A percentile compares a stretch with the other conserved stretches of the same genome.
Evolutionary conservation across 805 yeast species (phyloP).

Genomic region (Saccharomycopsis fodiens): DNA sequence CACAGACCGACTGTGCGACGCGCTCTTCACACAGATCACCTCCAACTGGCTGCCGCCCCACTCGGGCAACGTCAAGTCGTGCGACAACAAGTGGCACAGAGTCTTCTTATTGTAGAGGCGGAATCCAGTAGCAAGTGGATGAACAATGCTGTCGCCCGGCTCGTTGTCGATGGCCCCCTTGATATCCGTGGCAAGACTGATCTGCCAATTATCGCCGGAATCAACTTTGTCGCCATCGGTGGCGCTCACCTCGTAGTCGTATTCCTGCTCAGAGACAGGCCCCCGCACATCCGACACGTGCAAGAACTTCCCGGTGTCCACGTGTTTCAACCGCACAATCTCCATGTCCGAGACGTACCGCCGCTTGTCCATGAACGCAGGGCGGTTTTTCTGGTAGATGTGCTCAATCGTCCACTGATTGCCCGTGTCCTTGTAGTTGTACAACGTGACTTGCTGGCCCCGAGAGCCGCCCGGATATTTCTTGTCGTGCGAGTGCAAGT

Average conservation of each 20-base stretch:
- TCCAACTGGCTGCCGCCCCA: conserved; percentile 87
- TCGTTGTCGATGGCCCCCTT: conserved; percentile 29
- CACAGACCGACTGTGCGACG: conserved; percentile 56
- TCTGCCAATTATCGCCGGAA: conserved; percentile 60
- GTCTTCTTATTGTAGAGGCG: conserved; percentile 60
- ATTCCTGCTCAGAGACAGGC: conserved; percentile 86
- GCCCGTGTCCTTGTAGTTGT: conserved; percentile 49
- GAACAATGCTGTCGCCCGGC: conserved; percentile 26
- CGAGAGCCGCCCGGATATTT: conserved; percentile 57
- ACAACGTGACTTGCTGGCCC: conserved; percentile 75
- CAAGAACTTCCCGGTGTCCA: conserved; percentile 55
- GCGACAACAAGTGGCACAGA: conserved; percentile 68
- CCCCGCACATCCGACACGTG: conserved; percentile 65
- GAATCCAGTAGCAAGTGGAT: conserved; percentile 63
- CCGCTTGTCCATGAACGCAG: conserved; percentile 31
- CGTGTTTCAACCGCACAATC: conserved; percentile 62
- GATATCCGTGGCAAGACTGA: conserved; percentile 41
- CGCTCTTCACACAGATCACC: conserved; percentile 75
- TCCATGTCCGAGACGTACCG: conserved; percentile 44
- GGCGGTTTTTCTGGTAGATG: conserved; percentile 28
- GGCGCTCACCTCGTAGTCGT: conserved; percentile 75
- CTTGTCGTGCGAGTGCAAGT: conserved; percentile 69
- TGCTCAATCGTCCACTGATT: conserved; percentile 72
- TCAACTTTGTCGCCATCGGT: conserved; percentile 59
- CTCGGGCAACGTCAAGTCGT: conserved; percentile 63